These are phyloP conservation scores for Podosphaera aphanis DNA, from an alignment of 2,329 filamentous ascomycete species.

Conservation along the genomic window DNA sequence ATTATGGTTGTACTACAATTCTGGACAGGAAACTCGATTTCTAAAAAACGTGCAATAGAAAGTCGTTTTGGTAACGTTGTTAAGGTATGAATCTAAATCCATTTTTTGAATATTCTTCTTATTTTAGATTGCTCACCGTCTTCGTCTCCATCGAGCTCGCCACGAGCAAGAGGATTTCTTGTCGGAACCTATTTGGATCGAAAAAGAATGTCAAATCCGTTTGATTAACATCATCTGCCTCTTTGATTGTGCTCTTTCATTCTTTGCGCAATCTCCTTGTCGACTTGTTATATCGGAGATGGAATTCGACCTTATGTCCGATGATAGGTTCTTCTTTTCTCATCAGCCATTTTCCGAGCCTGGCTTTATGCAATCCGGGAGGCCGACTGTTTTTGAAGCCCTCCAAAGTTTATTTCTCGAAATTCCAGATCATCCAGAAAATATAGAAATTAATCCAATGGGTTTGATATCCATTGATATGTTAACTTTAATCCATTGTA, in stretches of 20 bases:
- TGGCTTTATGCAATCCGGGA: constrained; percentile 18
- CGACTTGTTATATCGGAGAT: constrained; percentile 19
- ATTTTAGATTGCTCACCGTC: constrained; percentile 18
- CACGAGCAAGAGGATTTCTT: constrained; percentile 18
- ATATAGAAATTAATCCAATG: constrained; percentile 4
- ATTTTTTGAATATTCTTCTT: not conserved
- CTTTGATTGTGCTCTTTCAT: constrained; percentile 22
- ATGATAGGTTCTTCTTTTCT: constrained; percentile 19
- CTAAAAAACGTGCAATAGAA: constrained; percentile 21
- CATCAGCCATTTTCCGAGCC: constrained; percentile 20
- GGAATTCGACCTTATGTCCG: constrained; percentile 21
- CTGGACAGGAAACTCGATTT: constrained; percentile 19
- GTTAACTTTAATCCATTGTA: constrained; percentile 10
- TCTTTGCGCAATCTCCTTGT: constrained; percentile 22
- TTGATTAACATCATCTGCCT: constrained; percentile 20
- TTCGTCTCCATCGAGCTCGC: constrained; percentile 17
- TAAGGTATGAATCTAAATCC: constrained; percentile 14
- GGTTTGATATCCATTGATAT: constrained; percentile 8
- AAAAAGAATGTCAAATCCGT: constrained; percentile 22
- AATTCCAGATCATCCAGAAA: not conserved
- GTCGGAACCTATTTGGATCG: constrained; percentile 20
- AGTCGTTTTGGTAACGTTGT: constrained; percentile 20
- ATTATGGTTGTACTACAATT: constrained; percentile 21
- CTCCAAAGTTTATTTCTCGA: constrained; percentile 18
- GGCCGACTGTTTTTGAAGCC: constrained; percentile 17